Evolutionary conservation across 108 stramenopile species (phyloP).

Genomic region (Nannochloropsis gaditana): DNA sequence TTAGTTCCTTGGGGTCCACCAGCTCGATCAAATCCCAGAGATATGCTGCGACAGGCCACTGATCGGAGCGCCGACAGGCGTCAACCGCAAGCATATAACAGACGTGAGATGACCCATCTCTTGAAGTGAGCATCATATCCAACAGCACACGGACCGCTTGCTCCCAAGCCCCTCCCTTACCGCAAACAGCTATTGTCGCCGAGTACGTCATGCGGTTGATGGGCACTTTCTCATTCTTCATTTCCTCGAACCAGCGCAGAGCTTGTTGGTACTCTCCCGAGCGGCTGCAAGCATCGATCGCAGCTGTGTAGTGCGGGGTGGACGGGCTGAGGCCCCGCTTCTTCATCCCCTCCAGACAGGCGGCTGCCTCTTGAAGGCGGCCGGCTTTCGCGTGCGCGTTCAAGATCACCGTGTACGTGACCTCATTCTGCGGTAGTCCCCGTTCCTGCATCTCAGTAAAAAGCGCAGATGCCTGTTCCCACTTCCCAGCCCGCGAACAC

Average conservation of each 20-base stretch:
- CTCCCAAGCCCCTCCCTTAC: neutral
- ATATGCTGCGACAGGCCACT: neutral
- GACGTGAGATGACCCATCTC: neutral
- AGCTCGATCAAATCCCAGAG: neutral
- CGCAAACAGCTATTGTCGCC: neutral
- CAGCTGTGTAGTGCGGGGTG: neutral
- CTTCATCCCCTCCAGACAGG: neutral
- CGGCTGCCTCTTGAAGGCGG: neutral
- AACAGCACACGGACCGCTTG: neutral
- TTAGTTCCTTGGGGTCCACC: neutral
- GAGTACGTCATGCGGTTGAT: neutral
- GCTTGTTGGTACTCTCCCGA: slow-evolving; percentile 5
- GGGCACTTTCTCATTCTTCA: neutral
- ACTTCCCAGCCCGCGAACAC: neutral
- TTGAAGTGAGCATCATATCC: neutral
- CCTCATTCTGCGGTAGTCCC: neutral
- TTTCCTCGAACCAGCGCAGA: neutral
- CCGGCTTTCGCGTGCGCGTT: neutral
- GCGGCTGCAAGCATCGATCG: slow-evolving; percentile 1
- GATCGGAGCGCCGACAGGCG: neutral
- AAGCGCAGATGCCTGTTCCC: neutral
- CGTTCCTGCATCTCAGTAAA: neutral
- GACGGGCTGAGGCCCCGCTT: neutral
- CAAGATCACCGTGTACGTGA: neutral
- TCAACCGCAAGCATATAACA: neutral